These are phyloP conservation scores for Russula sp. DNA, from an alignment of 768 basidiomycete genomes.

Conservation along the genomic window DNA sequence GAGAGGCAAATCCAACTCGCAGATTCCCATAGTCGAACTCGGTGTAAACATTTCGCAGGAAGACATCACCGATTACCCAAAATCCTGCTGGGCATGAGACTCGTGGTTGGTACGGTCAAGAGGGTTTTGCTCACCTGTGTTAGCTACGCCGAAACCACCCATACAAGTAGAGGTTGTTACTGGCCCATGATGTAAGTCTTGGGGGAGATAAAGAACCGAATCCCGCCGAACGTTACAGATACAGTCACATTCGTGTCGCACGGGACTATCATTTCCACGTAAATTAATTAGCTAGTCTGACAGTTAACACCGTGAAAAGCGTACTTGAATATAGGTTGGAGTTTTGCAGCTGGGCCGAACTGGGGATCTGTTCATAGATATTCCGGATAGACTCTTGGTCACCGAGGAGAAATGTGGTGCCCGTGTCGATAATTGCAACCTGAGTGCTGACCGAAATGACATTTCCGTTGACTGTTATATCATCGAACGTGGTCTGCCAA, in stretches of 20 bases:
- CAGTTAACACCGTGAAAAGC: not conserved
- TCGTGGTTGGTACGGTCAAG: not conserved
- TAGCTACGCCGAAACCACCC: not conserved
- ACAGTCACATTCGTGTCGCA: not conserved
- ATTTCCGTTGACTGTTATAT: not conserved
- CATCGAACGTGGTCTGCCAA: not conserved
- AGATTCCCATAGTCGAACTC: not conserved
- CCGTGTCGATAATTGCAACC: not conserved
- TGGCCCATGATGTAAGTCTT: not conserved
- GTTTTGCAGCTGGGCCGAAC: not conserved
- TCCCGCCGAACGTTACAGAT: not conserved
- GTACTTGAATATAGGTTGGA: not conserved
- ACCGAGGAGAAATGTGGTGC: not conserved
- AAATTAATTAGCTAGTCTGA: not conserved
- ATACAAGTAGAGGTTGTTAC: not conserved
- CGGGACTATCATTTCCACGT: not conserved
- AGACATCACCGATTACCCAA: not conserved
- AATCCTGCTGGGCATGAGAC: not conserved
- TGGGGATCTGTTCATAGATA: not conserved
- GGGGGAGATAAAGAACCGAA: not conserved
- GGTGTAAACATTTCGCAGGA: not conserved
- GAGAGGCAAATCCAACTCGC: not conserved
- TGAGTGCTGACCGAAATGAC: not conserved
- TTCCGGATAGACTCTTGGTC: not conserved
- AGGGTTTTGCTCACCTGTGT: no score